phyloP scores from a whole-genome alignment of 2,329 filamentous ascomycete species.

The Hypoxylon sp. region DNA sequence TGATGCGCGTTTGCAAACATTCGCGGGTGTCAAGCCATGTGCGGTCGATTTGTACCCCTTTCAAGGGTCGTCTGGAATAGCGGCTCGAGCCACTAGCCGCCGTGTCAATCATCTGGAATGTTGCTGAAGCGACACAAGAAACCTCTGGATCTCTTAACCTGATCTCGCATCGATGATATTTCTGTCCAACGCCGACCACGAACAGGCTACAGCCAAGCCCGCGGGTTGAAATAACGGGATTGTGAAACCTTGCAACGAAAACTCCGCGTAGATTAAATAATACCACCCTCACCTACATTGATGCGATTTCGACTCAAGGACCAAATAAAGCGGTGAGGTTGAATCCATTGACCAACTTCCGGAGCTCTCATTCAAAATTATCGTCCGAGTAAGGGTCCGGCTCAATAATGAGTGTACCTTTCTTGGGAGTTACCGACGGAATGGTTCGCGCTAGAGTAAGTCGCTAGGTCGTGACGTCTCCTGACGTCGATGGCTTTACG shows the following conservation, averaged over 20 bases:
- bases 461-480: background rate
- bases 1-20: constrained; percentile 1
- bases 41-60: background rate
- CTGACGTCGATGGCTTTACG: constrained; percentile 1
- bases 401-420: background rate
- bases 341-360: background rate
- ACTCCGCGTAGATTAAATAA: background rate
- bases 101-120: background rate
- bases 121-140: background rate
- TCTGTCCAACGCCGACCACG: constrained; percentile 10
- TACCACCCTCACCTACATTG: background rate
- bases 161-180: constrained; percentile 20
- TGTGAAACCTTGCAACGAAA: background rate
- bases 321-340: background rate
- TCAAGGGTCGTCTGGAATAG: background rate
- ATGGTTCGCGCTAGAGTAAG: constrained; percentile 25
- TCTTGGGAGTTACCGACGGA: constrained; percentile 16
- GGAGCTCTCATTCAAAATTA: background rate
- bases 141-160: background rate
- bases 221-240: background rate
- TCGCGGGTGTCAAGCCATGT: background rate
- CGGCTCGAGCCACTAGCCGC: background rate
- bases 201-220: background rate
- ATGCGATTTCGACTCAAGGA: background rate
- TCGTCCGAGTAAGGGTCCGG: background rate